Conservation (phyloP, 768 basidiomycete species). For the Wakefieldia striispora region DNA sequence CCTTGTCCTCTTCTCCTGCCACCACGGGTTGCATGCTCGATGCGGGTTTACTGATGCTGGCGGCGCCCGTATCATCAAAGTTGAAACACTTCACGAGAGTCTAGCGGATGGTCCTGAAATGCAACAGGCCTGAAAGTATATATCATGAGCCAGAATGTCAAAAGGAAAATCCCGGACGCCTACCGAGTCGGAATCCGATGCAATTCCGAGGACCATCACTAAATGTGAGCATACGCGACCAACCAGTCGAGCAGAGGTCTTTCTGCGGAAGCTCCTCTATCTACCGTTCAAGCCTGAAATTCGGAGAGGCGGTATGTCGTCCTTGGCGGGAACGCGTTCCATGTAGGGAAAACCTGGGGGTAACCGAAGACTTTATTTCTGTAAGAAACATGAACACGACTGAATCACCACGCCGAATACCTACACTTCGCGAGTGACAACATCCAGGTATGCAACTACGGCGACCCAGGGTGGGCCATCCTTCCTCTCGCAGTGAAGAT, state of each 20-base stretch:
- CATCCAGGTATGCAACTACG: constrained; percentile 6
- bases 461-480: neutral
- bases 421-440: constrained; percentile 5
- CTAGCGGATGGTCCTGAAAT: constrained; percentile 5
- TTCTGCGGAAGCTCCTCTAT: neutral
- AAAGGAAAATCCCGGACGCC: neutral
- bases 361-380: neutral
- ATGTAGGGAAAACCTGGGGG: constrained; percentile 2
- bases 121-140: neutral
- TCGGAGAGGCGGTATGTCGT: constrained; percentile 1
- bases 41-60: neutral
- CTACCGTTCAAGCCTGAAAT: constrained; percentile 3
- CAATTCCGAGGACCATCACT: constrained; percentile 7
- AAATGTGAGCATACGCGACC: constrained; percentile 6
- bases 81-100: constrained; percentile 1
- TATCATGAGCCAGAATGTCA: neutral
- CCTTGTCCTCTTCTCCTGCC: constrained; percentile 3
- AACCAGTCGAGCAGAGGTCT: constrained; percentile 3
- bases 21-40: constrained; percentile 10
- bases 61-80: neutral
- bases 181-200: constrained; percentile 7
- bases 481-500: constrained; percentile 1
- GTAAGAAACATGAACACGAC: neutral
- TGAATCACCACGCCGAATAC: neutral
- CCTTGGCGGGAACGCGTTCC: constrained; percentile 3